Evolutionary conservation across 169 alveolate species (phyloP).

Genomic region (Plasmodium coatneyi): DNA sequence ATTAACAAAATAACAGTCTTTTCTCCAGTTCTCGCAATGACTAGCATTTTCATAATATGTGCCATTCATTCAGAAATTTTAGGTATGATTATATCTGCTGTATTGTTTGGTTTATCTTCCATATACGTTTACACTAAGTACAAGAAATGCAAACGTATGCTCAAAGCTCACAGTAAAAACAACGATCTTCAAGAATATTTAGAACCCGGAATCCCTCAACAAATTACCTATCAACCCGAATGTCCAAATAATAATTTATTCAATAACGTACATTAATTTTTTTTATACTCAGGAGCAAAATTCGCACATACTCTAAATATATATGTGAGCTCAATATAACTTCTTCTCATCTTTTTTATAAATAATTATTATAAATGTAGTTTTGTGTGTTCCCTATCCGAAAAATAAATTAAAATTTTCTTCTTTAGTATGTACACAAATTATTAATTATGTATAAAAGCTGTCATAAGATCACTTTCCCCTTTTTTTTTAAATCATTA

Average conservation of each 20-base stretch:
- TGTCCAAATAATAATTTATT: neutral
- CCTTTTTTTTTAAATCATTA: neutral
- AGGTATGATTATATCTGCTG: neutral
- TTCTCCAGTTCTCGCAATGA: neutral
- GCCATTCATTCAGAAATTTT: neutral
- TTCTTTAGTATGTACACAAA: neutral
- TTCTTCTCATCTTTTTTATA: neutral
- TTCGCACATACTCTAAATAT: neutral
- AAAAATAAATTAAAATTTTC: neutral
- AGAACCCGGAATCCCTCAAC: neutral
- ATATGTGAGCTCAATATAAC: neutral
- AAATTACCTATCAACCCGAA: neutral
- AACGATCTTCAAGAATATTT: neutral
- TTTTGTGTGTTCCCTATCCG: neutral
- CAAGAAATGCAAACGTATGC: constrained; percentile 9
- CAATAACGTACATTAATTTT: neutral
- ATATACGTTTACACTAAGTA: neutral
- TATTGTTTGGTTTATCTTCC: neutral
- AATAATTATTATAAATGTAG: neutral
- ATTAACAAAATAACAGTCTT: neutral
- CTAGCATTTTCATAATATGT: neutral
- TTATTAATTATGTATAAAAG: neutral
- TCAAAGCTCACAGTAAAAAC: neutral
- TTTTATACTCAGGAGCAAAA: neutral
- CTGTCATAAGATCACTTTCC: neutral